A percentile compares a stretch with the other conserved stretches of the same genome.
These are phyloP conservation scores for Cardiospermum halicacabum DNA, from an alignment of 345 rosid genomes.

Conservation along the genomic window DNA sequence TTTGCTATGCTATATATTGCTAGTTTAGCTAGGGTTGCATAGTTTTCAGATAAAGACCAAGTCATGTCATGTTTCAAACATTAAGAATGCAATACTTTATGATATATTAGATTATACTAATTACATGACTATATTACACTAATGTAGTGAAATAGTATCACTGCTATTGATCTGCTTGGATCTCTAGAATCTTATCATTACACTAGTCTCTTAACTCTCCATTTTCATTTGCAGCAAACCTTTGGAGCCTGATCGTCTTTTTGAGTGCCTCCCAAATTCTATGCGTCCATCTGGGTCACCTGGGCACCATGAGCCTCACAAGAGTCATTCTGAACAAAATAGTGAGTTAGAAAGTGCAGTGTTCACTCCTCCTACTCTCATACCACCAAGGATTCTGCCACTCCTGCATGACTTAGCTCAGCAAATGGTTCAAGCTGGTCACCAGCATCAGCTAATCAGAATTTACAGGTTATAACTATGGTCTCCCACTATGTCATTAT, in stretches of 20 bases:
- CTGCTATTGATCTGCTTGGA: no score
- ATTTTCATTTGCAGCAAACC: conserved; percentile 61
- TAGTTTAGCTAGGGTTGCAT: no score
- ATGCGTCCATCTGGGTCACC: conserved; percentile 78
- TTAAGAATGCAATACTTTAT: no score
- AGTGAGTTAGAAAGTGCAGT: conserved; percentile 49
- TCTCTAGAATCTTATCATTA: no score
- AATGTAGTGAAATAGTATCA: no score
- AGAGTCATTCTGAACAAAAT: conserved; percentile 50
- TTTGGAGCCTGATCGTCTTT: conserved; percentile 93
- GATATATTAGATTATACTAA: no score
- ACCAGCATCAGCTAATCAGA: conserved; percentile 66
- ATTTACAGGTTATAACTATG: conserved; percentile 55
- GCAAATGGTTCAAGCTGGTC: conserved; percentile 95
- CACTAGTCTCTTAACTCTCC: conserved; percentile 14
- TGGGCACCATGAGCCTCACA: conserved; percentile 38
- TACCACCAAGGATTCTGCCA: conserved; percentile 83
- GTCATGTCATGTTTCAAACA: no score
- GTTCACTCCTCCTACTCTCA: conserved; percentile 74
- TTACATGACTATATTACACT: no score
- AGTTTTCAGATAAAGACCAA: no score
- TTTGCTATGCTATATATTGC: no score
- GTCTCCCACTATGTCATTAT: no score
- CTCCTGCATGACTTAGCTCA: conserved; percentile 84
- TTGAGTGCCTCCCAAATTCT: conserved; percentile 90